Evolutionary conservation across 176 grass and related monocot genomes (phyloP), one percentile per base, ranked within the genome.

Genomic region (Avena atlantica): DNA sequence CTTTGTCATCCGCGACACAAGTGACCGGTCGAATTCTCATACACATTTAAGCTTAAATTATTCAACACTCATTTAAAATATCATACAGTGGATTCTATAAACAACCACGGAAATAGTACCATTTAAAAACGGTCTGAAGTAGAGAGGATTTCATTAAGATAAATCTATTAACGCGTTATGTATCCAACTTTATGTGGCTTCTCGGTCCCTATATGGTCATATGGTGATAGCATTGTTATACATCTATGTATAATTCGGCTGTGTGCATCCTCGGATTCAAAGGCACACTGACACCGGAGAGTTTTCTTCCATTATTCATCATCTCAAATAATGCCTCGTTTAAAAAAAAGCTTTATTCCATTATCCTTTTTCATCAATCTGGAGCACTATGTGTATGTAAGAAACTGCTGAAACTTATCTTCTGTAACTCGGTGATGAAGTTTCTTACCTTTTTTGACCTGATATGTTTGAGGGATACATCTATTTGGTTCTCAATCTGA

Each of bases 401-500:
- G 25, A 61, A 25, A 52, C 16, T 77, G 55, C 74, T 78, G 15
- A 58, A 85, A 4, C 51, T 50, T 80, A 63, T 49, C 57, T 24
- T 25, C 2, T 13, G 17, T 76, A 19, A 76, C 70, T 6, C 48
- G 16, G 51, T 21, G 63, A 17, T 23, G 5, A 90, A 37, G 42
- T 74, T 61, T 27, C 17, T 11, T 87, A 98, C 95, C 93, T 95
- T 93, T 83, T 74, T 93, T 81, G 93, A 79, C 68, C 93, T 82
- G 86, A 98, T 98, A 25, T 89, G 89, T 74, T 85, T 93, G 7
- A 95, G 90, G 44, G 93, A 95, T 65, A 29, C 25, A 74, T 98
- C 96, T 67, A 98, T 87, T 79, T 95, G 91, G 66, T 91, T 92
- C 74, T 95, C 96, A 70, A 98, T 93, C 77, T 87, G 88, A 37